phyloP scores from a whole-genome alignment of 768 basidiomycete species.

The Gloeopeniophorella convolvens region DNA sequence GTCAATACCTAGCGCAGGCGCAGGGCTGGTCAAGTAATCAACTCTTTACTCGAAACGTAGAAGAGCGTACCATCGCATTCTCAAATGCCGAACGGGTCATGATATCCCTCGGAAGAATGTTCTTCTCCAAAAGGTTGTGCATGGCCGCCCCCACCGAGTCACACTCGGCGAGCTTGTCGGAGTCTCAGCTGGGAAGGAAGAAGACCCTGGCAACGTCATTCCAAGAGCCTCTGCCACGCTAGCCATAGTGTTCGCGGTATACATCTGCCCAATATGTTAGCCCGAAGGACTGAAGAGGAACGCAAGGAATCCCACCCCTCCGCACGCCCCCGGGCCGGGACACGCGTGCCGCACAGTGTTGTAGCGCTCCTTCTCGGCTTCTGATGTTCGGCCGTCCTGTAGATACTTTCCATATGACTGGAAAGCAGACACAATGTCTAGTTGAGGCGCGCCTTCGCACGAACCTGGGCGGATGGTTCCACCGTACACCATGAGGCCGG shows the following conservation, averaged over 20 bases:
- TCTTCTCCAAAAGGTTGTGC: conserved; percentile 81
- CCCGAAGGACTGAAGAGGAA: background rate
- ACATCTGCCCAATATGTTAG: conserved; percentile 57
- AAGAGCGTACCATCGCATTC: conserved; percentile 78
- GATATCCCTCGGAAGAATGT: conserved; percentile 90
- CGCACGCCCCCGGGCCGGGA: conserved; percentile 97
- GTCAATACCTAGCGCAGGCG: conserved; percentile 65
- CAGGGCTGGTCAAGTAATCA: background rate
- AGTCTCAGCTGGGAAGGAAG: conserved; percentile 89
- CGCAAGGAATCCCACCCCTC: conserved; percentile 60
- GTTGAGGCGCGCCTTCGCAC: conserved; percentile 78
- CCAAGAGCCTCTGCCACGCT: conserved; percentile 92
- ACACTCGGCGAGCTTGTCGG: conserved; percentile 84
- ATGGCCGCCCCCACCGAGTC: conserved; percentile 75
- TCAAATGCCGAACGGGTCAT: conserved; percentile 97
- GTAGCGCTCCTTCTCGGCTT: conserved; percentile 79
- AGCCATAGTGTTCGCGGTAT: conserved; percentile 98
- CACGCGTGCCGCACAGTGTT: conserved; percentile 89
- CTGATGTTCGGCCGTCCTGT: conserved; percentile 76
- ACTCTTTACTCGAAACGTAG: background rate
- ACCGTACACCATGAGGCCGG: conserved; percentile 96
- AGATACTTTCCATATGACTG: conserved; percentile 95
- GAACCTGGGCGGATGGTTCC: conserved; percentile 91
- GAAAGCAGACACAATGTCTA: conserved; percentile 97
- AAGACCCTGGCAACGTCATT: conserved; percentile 96